These are phyloP conservation scores for Komagataella pseudopastoris DNA, from an alignment of 805 yeast species.

Conservation along the genomic window DNA sequence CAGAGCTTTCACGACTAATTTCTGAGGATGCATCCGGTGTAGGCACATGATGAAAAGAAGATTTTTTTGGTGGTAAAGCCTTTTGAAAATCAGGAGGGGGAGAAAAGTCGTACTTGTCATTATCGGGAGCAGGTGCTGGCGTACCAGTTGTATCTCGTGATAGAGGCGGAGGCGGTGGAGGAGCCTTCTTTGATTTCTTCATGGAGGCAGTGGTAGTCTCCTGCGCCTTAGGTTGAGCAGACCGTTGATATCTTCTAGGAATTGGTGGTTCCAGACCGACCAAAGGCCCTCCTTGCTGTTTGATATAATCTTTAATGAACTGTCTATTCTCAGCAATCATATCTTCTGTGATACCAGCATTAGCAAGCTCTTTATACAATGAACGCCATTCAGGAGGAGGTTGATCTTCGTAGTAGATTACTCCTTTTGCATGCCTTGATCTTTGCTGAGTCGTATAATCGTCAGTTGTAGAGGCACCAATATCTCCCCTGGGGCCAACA, in stretches of 20 bases:
- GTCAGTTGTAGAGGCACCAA: constrained; percentile 7
- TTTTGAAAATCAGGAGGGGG: constrained; percentile 10
- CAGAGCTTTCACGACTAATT: constrained; percentile 2
- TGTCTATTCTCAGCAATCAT: constrained; percentile 81
- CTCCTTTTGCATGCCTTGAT: constrained; percentile 40
- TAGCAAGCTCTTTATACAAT: constrained; percentile 56
- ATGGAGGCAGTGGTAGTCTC: constrained; percentile 10
- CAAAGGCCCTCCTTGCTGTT: constrained; percentile 64
- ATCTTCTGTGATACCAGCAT: constrained; percentile 73
- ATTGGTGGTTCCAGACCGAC: constrained; percentile 79
- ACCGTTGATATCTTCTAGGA: constrained; percentile 35
- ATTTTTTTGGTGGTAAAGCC: constrained; percentile 4
- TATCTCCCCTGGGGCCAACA: constrained; percentile 59
- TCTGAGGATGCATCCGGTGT: constrained; percentile 6
- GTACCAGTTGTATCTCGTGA: constrained; percentile 20
- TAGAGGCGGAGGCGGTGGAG: constrained; percentile 23
- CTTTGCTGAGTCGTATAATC: constrained; percentile 39
- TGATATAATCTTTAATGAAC: constrained; percentile 67
- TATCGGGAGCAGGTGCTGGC: constrained; percentile 18
- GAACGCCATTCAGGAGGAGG: constrained; percentile 83
- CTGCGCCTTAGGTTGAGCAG: constrained; percentile 4
- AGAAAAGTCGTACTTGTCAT: constrained; percentile 10
- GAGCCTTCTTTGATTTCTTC: constrained; percentile 16
- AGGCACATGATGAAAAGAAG: not conserved
- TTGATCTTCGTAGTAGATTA: constrained; percentile 58